Conservation (phyloP, 805 yeast genomes). For the Starmerella apicola region DNA sequence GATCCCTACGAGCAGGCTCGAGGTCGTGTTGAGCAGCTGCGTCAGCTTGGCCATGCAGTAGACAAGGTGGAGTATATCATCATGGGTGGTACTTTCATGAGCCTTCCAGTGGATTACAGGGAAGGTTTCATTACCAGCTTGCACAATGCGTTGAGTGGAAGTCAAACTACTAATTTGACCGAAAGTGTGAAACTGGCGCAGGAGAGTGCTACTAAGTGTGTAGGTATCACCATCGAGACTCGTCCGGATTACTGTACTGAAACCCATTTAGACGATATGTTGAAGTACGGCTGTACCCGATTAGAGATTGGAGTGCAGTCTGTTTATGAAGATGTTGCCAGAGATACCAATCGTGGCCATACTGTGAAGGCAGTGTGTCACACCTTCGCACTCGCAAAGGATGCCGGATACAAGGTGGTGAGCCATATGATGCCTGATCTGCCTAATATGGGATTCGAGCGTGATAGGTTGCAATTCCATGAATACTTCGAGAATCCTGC, state of each 20-base stretch:
- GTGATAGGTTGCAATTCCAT: conserved; percentile 88
- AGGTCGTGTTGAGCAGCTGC: conserved; percentile 89
- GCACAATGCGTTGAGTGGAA: conserved; percentile 92
- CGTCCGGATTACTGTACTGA: conserved; percentile 97
- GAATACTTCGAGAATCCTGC: conserved; percentile 96
- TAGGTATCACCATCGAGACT: conserved; percentile 95
- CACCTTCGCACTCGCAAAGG: conserved; percentile 91
- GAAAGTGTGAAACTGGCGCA: conserved; percentile 87
- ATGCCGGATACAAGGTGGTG: conserved; percentile 95
- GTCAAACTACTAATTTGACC: conserved; percentile 71
- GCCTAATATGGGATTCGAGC: conserved; percentile 97
- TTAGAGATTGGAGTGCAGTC: conserved; percentile 95
- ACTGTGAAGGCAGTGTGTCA: conserved; percentile 93
- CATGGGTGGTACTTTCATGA: conserved; percentile 99
- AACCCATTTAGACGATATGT: conserved; percentile 89
- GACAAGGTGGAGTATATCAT: conserved; percentile 96
- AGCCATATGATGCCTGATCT: conserved; percentile 99
- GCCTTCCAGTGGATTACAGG: conserved; percentile 76
- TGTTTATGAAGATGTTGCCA: conserved; percentile 93
- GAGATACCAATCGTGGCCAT: conserved; percentile 97
- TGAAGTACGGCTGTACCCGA: conserved; percentile 91
- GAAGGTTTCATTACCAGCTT: conserved; percentile 79
- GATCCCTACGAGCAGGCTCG: conserved; percentile 98
- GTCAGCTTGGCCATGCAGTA: conserved; percentile 89
- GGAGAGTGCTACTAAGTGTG: conserved; percentile 91